phyloP scores from a whole-genome alignment of 306 rosid species.

The Quercus robur region DNA sequence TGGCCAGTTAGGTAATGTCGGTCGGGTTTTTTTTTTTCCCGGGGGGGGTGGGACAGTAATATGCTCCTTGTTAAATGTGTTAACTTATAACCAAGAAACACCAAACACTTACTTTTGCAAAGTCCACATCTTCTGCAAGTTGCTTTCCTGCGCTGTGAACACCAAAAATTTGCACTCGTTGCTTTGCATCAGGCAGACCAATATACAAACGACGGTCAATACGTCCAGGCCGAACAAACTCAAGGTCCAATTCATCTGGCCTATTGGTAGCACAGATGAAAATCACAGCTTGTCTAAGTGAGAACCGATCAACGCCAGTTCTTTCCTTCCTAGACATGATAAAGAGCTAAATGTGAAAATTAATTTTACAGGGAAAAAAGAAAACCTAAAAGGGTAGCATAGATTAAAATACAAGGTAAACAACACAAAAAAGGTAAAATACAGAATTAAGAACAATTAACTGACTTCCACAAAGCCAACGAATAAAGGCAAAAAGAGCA shows the following conservation, averaged over 20 bases:
- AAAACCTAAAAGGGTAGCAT: neutral
- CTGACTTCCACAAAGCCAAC: neutral
- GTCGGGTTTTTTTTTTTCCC: too few relatives aligned
- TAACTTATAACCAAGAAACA: slow-evolving; percentile 4
- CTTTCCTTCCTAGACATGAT: slow-evolving; percentile 71
- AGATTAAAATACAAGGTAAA: neutral
- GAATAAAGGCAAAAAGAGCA: neutral
- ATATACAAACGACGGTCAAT: slow-evolving; percentile 94
- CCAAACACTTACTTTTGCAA: slow-evolving; percentile 54
- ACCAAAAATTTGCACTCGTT: slow-evolving; percentile 77
- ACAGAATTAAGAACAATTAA: neutral
- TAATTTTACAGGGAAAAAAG: slow-evolving; percentile 8
- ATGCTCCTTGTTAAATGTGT: neutral
- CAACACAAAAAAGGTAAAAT: neutral
- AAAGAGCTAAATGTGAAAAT: slow-evolving; percentile 8
- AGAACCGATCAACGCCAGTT: slow-evolving; percentile 81
- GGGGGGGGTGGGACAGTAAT: neutral
- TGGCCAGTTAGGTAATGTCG: neutral
- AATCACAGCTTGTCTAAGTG: slow-evolving; percentile 95
- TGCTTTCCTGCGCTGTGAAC: slow-evolving; percentile 83
- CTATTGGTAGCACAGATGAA: slow-evolving; percentile 95
- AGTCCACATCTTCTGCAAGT: slow-evolving; percentile 80
- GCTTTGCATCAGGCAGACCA: slow-evolving; percentile 93
- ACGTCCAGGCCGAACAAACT: slow-evolving; percentile 84
- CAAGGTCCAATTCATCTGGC: slow-evolving; percentile 91